A percentile compares a stretch with the other conserved stretches of the same genome.
Conservation (phyloP, 164 flowering plant species). For the Cinnamomum micranthum region DNA sequence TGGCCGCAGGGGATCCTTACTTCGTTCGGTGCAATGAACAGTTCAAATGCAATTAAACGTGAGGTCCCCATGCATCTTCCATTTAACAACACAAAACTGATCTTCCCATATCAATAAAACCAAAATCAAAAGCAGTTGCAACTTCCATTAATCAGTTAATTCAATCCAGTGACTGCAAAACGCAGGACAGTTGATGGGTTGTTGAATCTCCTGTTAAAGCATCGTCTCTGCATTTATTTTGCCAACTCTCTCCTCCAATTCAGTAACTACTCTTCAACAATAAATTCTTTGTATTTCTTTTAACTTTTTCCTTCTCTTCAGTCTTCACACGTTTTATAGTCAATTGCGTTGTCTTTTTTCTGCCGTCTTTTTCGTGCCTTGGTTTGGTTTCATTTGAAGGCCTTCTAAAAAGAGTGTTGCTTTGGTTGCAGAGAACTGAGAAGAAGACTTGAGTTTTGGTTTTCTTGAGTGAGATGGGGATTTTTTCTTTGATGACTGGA, state of each 20-base stretch:
- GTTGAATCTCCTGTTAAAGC: too few species aligned
- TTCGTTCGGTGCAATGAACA: too few species aligned
- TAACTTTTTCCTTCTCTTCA: background rate
- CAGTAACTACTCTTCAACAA: background rate
- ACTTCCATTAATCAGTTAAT: too few species aligned
- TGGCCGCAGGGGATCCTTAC: too few species aligned
- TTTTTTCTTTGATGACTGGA: conserved; percentile 63
- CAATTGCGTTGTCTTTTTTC: background rate
- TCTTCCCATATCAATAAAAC: too few species aligned
- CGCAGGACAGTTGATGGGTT: background rate
- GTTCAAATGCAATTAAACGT: too few species aligned
- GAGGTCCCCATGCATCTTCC: too few species aligned
- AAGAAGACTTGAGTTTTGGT: background rate
- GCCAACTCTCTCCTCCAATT: background rate
- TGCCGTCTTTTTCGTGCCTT: background rate
- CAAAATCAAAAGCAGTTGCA: too few species aligned
- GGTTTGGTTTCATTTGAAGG: background rate
- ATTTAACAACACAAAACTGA: too few species aligned
- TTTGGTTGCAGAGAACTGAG: background rate
- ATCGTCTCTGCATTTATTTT: background rate
- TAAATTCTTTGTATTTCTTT: background rate
- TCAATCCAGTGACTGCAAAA: background rate
- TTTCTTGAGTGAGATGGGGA: conserved; percentile 8
- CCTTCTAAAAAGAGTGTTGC: background rate
- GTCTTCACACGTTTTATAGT: too few species aligned